Evolutionary conservation across 352 stramenopile genomes (phyloP).

Genomic region (Pythium utonaiense): DNA sequence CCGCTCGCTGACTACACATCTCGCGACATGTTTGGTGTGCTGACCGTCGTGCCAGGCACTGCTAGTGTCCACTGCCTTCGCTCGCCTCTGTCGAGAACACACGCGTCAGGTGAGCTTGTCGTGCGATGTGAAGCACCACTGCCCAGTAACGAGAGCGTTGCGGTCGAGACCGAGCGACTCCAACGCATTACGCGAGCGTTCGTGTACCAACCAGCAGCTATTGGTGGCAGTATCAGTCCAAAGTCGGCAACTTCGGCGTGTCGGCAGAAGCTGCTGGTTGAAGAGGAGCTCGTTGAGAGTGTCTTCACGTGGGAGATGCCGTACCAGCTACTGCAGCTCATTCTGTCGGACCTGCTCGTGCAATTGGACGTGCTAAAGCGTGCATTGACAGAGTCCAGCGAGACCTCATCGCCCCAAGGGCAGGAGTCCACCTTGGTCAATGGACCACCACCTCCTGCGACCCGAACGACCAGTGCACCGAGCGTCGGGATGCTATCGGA

Average conservation of each 20-base stretch:
- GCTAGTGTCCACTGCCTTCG: slow-evolving; percentile 51
- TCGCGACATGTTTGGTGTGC: slow-evolving; percentile 21
- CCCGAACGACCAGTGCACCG: slow-evolving; percentile 10
- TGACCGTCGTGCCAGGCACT: slow-evolving; percentile 21
- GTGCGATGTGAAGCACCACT: slow-evolving; percentile 72
- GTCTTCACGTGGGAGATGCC: slow-evolving; percentile 88
- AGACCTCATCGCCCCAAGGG: neutral
- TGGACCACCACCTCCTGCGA: neutral
- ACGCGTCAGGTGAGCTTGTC: slow-evolving; percentile 70
- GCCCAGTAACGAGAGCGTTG: slow-evolving; percentile 36
- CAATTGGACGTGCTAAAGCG: slow-evolving; percentile 66
- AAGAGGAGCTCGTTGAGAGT: slow-evolving; percentile 86
- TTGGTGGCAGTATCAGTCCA: slow-evolving; percentile 19
- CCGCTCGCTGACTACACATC: slow-evolving; percentile 50
- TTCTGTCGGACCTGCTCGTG: slow-evolving; percentile 65
- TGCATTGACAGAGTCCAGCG: slow-evolving; percentile 6
- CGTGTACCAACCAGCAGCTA: slow-evolving; percentile 54
- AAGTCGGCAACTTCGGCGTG: neutral
- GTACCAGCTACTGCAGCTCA: slow-evolving; percentile 79
- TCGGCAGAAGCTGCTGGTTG: slow-evolving; percentile 62
- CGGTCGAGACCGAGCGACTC: slow-evolving; percentile 30
- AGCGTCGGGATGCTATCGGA: slow-evolving; percentile 82
- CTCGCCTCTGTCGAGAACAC: slow-evolving; percentile 57
- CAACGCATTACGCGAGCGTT: slow-evolving; percentile 77
- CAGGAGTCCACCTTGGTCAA: slow-evolving; percentile 27